Evolutionary conservation across 2,329 filamentous ascomycete genomes (phyloP).

Genomic region (Didymella sp.): DNA sequence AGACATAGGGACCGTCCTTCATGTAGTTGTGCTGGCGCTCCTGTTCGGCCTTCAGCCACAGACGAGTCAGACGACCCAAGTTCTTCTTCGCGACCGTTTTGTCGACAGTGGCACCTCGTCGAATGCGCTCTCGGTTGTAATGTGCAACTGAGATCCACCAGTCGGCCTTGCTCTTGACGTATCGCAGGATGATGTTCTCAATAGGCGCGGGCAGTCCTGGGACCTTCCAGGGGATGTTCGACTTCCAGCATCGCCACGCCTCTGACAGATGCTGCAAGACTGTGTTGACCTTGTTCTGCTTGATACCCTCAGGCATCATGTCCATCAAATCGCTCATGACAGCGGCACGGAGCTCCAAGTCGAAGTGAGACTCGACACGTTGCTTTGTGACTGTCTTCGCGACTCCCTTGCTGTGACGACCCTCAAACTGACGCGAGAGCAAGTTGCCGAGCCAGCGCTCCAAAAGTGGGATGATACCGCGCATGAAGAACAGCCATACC

Average conservation of each 20-base stretch:
- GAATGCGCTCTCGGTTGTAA: conserved; percentile 97
- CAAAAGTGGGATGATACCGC: conserved; percentile 93
- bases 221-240: conserved; percentile 99
- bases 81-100: conserved; percentile 99
- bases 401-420: conserved; percentile 97
- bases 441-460: conserved; percentile 98
- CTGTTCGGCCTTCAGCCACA: conserved; percentile 98
- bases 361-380: conserved; percentile 97
- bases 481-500: conserved; percentile 99
- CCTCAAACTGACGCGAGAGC: conserved; percentile 96
- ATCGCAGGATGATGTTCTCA: conserved; percentile 97
- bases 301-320: conserved; percentile 99
- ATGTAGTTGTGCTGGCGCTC: conserved; percentile 99
- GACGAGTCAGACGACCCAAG: conserved; percentile 86
- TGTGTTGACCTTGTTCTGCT: conserved; percentile 98
- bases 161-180: conserved; percentile 98
- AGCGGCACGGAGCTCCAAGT: conserved; percentile 93
- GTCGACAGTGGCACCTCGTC: conserved; percentile 94
- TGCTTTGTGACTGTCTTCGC: conserved; percentile 99
- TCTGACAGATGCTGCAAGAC: conserved; percentile 96
- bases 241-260: conserved; percentile 99
- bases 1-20: conserved; percentile 98
- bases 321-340: conserved; percentile 99
- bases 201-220: conserved; percentile 95
- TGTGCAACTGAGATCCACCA: conserved; percentile 99